Evolutionary conservation across 805 yeast genomes (phyloP).

Genomic region (Candida ipomoeae): DNA sequence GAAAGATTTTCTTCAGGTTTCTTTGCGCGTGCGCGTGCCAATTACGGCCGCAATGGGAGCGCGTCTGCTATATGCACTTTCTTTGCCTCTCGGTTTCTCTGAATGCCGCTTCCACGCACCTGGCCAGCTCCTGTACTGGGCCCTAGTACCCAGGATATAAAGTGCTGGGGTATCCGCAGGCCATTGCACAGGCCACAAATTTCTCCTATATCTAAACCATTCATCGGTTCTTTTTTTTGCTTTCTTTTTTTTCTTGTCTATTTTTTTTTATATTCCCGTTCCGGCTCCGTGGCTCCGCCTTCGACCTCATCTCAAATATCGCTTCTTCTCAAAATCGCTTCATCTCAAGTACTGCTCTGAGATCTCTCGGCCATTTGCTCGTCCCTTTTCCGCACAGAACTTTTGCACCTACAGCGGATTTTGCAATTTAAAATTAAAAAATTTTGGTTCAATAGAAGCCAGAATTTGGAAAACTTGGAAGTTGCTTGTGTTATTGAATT

Average conservation of each 20-base stretch:
- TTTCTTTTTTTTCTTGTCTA: background rate
- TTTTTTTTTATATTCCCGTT: background rate
- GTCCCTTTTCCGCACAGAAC: background rate
- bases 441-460: too few species aligned
- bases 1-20: background rate
- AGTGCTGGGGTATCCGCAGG: constrained; percentile 3
- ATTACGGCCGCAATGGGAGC: background rate
- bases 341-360: background rate
- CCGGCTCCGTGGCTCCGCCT: background rate
- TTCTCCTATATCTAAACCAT: background rate
- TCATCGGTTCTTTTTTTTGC: background rate
- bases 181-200: background rate
- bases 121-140: constrained; percentile 6
- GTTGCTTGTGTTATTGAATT: too few species aligned
- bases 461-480: too few species aligned
- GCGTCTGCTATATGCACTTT: background rate
- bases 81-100: background rate
- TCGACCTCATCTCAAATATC: background rate
- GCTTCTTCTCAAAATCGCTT: background rate
- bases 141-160: background rate
- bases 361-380: background rate
- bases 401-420: constrained; percentile 1
- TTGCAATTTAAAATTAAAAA: background rate
- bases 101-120: constrained; percentile 4
- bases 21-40: constrained; percentile 1